Evolutionary conservation across 2,329 filamentous ascomycete species (phyloP), one percentile per base, ranked within the genome.

Genomic region (Fusarium sp.): DNA sequence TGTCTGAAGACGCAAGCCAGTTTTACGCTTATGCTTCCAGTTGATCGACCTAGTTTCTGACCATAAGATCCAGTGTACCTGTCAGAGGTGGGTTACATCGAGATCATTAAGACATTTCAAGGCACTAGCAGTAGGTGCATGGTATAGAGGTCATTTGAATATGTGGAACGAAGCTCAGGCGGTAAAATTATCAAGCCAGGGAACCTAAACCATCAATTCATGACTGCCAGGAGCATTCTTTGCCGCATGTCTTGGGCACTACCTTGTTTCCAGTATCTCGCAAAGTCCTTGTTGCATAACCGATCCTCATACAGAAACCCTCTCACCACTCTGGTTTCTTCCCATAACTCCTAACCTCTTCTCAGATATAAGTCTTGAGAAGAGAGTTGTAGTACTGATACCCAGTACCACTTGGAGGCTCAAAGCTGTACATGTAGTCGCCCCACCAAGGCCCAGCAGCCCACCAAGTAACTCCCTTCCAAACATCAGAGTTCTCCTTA

Each of bases 371-470:
- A 10, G 47, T 58, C 58, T 70, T 72, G 23, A 75, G 33, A 8
- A 73, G 58, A 18, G 67, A 69, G 59, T 73, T 66, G 58, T 74
- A 76, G 67, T 75, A 72, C 37, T 58, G 52, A 61, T 84, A 85
- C 0, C 69, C 82, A 9, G 76, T 77, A 17, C 83, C 82, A n/a
- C 73, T 78, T 2, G 82, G 77, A 15, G 82, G 81, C 77, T 85
- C 83, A 55, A 84, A 82, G 68, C 68, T 77, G 72, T 74, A 84
- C 58, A 83, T 82, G 76, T 85, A 85, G 66, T 80, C 71, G 9
- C 73, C 81, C 87, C 87, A 88, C 86, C 86, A 88, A 18, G 87
- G 87, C 2, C 87, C 87, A 27, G 81, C 85, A 11, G 80, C 77
- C 87, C 86, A 88, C 85, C 85, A 88, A 13, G 85, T 71, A 41